phyloP scores from a whole-genome alignment of 148 eudicot species.

The Diospyros kaki region DNA sequence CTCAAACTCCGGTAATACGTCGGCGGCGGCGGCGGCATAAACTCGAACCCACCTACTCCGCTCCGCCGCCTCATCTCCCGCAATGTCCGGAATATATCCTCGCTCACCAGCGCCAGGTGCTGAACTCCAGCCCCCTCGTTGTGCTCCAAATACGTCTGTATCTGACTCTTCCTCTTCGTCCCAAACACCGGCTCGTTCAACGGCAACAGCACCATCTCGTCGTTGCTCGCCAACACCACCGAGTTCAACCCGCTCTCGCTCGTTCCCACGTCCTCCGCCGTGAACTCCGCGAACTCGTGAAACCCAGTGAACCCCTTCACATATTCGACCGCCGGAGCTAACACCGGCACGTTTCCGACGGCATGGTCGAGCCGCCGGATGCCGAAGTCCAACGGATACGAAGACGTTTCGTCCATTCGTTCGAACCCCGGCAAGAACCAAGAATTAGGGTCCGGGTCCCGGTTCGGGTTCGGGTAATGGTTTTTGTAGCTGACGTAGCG shows the following conservation, averaged over 20 bases:
- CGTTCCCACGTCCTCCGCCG: constrained; percentile 88
- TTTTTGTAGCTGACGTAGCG: constrained; percentile 55
- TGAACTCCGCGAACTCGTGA: constrained; percentile 89
- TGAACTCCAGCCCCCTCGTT: constrained; percentile 92
- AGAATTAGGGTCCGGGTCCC: background rate
- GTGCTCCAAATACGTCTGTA: constrained; percentile 91
- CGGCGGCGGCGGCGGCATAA: constrained; percentile 93
- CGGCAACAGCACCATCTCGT: constrained; percentile 71
- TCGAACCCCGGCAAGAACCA: constrained; percentile 75
- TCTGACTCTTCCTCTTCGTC: constrained; percentile 90
- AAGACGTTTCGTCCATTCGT: constrained; percentile 25
- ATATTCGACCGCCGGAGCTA: constrained; percentile 56
- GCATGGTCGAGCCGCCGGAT: constrained; percentile 74
- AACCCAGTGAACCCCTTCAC: constrained; percentile 74
- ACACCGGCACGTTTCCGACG: constrained; percentile 73
- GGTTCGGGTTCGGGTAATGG: background rate
- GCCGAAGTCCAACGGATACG: constrained; percentile 60
- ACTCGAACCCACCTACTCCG: constrained; percentile 82
- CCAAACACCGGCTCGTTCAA: constrained; percentile 86
- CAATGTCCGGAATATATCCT: constrained; percentile 73
- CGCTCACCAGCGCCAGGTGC: constrained; percentile 71
- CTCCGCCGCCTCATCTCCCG: constrained; percentile 90
- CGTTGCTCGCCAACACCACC: constrained; percentile 66
- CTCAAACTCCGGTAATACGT: constrained; percentile 77
- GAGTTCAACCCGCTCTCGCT: constrained; percentile 88